These are phyloP conservation scores for Kwoniella sp. DNA, from an alignment of 768 basidiomycete genomes.

Conservation along the genomic window DNA sequence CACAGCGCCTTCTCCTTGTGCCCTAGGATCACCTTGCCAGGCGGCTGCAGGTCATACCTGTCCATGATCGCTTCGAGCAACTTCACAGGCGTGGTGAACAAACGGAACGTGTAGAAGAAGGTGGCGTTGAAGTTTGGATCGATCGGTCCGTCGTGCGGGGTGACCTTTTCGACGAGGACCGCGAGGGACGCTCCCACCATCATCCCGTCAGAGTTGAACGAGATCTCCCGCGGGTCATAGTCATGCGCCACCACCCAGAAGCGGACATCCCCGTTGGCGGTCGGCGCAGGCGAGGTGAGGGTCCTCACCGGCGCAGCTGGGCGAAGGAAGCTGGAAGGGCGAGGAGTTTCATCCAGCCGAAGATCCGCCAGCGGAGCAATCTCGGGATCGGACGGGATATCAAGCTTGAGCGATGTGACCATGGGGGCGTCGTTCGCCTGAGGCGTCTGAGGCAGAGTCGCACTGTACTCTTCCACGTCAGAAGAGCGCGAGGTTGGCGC, in stretches of 20 bases:
- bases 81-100: conserved; percentile 74
- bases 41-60: conserved; percentile 69
- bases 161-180: conserved; percentile 94
- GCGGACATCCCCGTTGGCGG: conserved; percentile 26
- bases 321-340: neutral
- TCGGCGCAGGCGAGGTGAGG: conserved; percentile 23
- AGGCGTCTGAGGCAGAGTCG: neutral
- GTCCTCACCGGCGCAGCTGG: conserved; percentile 11
- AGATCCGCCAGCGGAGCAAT: neutral
- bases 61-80: conserved; percentile 71
- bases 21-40: conserved; percentile 57
- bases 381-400: conserved; percentile 3
- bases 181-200: conserved; percentile 85
- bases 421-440: conserved; percentile 13
- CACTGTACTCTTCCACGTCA: neutral
- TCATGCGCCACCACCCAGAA: conserved; percentile 56
- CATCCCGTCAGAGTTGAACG: conserved; percentile 82
- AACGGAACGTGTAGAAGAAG: conserved; percentile 92
- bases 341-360: neutral
- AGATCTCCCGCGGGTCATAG: conserved; percentile 75
- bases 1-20: conserved; percentile 56
- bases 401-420: conserved; percentile 13
- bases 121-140: conserved; percentile 80
- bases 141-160: conserved; percentile 85
- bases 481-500: conserved; percentile 10